Conservation (phyloP, 257 asterid species). For the Perilla frutescens region DNA sequence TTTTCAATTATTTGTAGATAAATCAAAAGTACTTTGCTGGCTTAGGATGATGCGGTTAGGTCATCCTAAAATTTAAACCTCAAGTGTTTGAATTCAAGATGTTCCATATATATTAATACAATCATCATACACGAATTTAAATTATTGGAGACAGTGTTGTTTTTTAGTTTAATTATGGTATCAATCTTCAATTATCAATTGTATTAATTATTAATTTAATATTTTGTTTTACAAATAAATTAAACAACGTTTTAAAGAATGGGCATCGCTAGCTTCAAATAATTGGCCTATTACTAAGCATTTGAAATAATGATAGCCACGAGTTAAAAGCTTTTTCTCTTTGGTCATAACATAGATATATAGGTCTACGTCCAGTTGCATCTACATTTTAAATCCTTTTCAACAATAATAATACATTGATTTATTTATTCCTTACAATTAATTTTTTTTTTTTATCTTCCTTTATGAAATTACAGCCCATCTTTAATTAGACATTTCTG, state of each 20-base stretch:
- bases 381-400: conserved; percentile 1
- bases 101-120: not conserved
- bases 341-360: conserved; percentile 14
- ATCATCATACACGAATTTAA: not conserved
- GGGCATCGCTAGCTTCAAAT: conserved; percentile 28
- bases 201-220: not conserved
- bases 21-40: too few species aligned
- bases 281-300: conserved; percentile 15
- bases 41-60: not conserved
- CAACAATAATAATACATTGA: not conserved
- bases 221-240: not conserved
- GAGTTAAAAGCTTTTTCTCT: conserved; percentile 10
- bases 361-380: conserved; percentile 5
- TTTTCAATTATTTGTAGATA: too few species aligned
- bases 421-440: not conserved
- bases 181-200: not conserved
- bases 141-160: not conserved
- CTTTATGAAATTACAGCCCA: not conserved
- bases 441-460: not conserved
- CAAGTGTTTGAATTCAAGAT: not conserved
- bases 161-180: not conserved
- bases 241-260: not conserved
- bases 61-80: not conserved
- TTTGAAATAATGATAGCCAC: conserved; percentile 23
- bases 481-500: conserved; percentile 9